phyloP scores from a whole-genome alignment of 75 land plant genomes.

The Picea sitchensis region DNA sequence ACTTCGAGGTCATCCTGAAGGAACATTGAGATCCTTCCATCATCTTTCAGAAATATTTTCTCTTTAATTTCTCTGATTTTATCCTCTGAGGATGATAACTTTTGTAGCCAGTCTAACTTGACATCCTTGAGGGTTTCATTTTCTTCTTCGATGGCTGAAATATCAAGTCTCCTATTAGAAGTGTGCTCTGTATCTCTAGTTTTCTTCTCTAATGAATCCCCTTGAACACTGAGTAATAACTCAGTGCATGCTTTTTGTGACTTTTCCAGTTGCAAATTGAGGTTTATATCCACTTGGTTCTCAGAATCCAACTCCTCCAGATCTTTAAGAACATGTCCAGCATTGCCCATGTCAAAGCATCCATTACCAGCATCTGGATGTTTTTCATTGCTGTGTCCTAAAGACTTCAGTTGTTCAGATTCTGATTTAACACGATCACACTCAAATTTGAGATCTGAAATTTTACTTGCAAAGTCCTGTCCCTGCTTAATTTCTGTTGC shows the following conservation, averaged over 20 bases:
- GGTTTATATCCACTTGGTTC: conserved; percentile 19
- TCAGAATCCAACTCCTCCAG: conserved; percentile 27
- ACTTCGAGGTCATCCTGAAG: too few relatives aligned
- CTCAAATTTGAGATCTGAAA: conserved; percentile 42
- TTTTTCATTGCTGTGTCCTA: neutral
- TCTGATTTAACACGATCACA: conserved; percentile 35
- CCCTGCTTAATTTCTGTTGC: conserved; percentile 39
- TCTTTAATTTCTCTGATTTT: too few relatives aligned
- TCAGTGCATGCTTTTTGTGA: conserved; percentile 28
- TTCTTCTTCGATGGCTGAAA: neutral
- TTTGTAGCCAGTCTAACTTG: too few relatives aligned
- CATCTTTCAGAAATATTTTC: too few relatives aligned
- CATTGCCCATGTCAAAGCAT: too few relatives aligned
- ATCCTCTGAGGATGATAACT: too few relatives aligned
- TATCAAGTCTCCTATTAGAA: neutral
- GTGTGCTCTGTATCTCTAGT: conserved; percentile 10
- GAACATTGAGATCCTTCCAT: too few relatives aligned
- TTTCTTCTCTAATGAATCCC: conserved; percentile 13
- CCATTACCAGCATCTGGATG: neutral
- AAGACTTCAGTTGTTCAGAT: conserved; percentile 18
- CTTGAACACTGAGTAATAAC: conserved; percentile 23
- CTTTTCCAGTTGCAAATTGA: conserved; percentile 30
- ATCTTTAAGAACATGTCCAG: conserved; percentile 10
- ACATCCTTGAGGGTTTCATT: neutral
- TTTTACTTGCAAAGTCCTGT: conserved; percentile 32